Base-by-base conservation (phyloP, 1,139 yeast species). In the Candida frijolesensis region DNA sequence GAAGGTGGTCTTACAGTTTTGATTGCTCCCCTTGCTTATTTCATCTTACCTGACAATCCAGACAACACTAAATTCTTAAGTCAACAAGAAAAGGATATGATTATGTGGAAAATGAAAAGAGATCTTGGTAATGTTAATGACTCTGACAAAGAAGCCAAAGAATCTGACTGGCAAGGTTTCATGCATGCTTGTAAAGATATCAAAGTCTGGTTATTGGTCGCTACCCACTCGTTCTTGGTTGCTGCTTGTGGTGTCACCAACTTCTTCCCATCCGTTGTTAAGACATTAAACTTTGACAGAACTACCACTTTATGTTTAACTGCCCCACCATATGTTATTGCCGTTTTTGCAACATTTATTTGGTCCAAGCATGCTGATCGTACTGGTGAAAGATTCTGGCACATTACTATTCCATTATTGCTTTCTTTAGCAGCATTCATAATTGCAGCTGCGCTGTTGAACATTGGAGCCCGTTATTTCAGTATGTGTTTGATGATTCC, bases 1-100 rank as follows among this genome's bases (percentile, higher is more conserved):
- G 92, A 87, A 65, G 94, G 95, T 54, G 73, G 84, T 8, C 75
- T 86, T 60, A 88, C 96, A 19, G 81, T 82, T 19, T 82, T 82
- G 34, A 67, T 79, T 47, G 80, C 79, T 2, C 66, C 86, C 34
- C 56, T 85, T 42, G 76, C 89, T 47, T 87, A 72, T 68, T 84
- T 86, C 59, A 66, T 79, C 40, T 76, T 89, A 56, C 85, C 95
- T 11, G 94, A 89, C 64, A 84, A 84, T 78, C 91, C 91, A 38
- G 71, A 65, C 25, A 71, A 71, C 47, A 75, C 84, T 25, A 78
- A 78, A 54, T 82, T 80, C 66, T 70, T 83, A 52, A 68, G 64
- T 33, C 74, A 70, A 46, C 74, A 77, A 55, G 87, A 83, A 63
- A 73, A 71, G 47, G 75, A 68, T 25, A 74, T 83, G 51, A 68